Evolutionary conservation across 2,329 filamentous ascomycete genomes (phyloP), one percentile per base, ranked within the genome.

Genomic region (Penicillium sp.): DNA sequence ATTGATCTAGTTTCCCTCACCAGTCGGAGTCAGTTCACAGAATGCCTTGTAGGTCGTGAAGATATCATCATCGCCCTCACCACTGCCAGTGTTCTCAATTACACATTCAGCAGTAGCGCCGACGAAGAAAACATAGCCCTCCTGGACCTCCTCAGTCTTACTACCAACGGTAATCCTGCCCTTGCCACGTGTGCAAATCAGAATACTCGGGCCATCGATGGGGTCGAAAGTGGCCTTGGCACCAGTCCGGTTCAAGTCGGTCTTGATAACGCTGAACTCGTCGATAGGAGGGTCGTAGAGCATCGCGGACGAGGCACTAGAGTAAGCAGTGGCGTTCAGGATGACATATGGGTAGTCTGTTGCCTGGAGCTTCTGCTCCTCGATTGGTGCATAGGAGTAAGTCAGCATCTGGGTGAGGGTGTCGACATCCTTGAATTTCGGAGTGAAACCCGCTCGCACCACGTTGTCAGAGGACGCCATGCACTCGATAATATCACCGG

Each of bases 381-480:
- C 87, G 62, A 97, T 97, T 2, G 94, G 93, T 0, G 94, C 92
- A 68, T 95, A 97, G 66, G 87, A 90, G 79, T 99, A 99, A 0
- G 94, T 99, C 63, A 99, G 79, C 87, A 96, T 96, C 59, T 86
- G 82, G 33, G 93, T 91, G 11, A 99, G 81, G 0, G 91, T 97
- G 51, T 86, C 78, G 22, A 97, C 90, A 66, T 99, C 94, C 78
- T 97, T 97, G 83, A 96, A 99, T 73, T 99, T 99, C 53, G 94
- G 94, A 0, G 94, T 99, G 75, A 99, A 94, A 41, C 94, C 94
- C 0, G 94, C 94, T 53, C 94, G 91, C 49, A 99, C 92, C 35
- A 99, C 94, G 64, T 99, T 99, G 82, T 99, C 94, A n/a, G 90
- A 96, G 9, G 91, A 88, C 0, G 94, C 94, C 94, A 99, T 99